These are phyloP conservation scores for Mycena floridula DNA, from an alignment of 768 basidiomycete species.

Conservation along the genomic window DNA sequence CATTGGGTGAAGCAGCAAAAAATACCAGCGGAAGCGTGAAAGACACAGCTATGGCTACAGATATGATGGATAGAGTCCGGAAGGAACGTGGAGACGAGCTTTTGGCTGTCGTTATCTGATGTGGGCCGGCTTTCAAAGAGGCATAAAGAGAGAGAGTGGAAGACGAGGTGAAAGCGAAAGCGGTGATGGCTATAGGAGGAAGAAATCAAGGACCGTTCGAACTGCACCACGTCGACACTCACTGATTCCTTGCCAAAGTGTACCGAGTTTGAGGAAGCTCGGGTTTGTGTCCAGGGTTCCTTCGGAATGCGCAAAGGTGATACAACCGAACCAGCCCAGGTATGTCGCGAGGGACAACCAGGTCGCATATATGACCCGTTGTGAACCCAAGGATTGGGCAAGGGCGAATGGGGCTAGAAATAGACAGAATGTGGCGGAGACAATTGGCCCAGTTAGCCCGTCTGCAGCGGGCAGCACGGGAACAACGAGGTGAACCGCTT, in stretches of 20 bases:
- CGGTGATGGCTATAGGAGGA: constrained; percentile 38
- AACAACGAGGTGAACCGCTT: constrained; percentile 45
- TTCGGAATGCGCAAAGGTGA: constrained; percentile 44
- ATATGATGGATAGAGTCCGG: constrained; percentile 45
- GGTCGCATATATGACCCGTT: constrained; percentile 47
- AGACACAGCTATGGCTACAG: constrained; percentile 39
- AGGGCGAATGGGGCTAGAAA: constrained; percentile 45
- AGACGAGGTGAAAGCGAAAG: constrained; percentile 62
- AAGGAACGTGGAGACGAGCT: constrained; percentile 49
- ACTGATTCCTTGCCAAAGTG: constrained; percentile 64
- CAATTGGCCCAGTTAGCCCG: constrained; percentile 28
- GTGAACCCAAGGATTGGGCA: constrained; percentile 48
- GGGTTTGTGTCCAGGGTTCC: constrained; percentile 32
- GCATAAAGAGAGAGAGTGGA: constrained; percentile 63
- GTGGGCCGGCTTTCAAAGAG: constrained; percentile 42
- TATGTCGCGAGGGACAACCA: constrained; percentile 57
- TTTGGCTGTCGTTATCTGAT: constrained; percentile 34
- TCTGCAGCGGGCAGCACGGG: constrained; percentile 36
- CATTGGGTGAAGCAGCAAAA: constrained; percentile 39
- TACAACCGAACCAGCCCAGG: constrained; percentile 51
- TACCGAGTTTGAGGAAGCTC: constrained; percentile 34
- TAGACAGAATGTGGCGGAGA: constrained; percentile 36
- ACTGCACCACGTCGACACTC: constrained; percentile 21
- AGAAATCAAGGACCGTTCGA: neutral
- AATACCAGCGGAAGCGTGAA: constrained; percentile 55